Base-by-base conservation (phyloP, 805 yeast species). In the Komagataella phaffii region DNA sequence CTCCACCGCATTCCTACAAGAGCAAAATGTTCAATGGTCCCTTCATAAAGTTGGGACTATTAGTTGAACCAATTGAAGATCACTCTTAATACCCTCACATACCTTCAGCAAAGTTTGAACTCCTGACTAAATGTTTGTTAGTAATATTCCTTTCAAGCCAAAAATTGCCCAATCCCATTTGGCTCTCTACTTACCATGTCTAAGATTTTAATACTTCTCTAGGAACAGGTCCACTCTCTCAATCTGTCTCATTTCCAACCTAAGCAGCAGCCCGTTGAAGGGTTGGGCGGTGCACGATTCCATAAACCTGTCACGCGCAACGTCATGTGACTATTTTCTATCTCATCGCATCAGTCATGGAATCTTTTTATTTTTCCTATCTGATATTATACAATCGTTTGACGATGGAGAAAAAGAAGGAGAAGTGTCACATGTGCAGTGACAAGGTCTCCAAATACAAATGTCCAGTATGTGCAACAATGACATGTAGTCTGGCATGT, bases 391-490 rank as follows among this genome's bases (percentile, higher is more conserved):
- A 14, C 8, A 30, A 5, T 10, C n/a, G 14, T 10, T 30, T 30
- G 40, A 14, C 40, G 14, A 30, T 30, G 40, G 40, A 30, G 14
- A 30, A 30, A 30, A 30, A 30, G 40, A 30, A 30, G 14, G 40
- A 30, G 45, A 49, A 46, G n/a, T 81, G 85, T 57, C 70, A 65
- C 52, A 66, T 78, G 17, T 81, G 86, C 56, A 61, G 64, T 8
- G 58, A 58, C 17, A 59, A 67, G 3, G 62, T 57, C 23, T 69
- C 72, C 52, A 85, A 82, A 59, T 90, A 90, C 62, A 80, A 74
- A 12, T 90, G 97, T 63, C 96, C 96, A 0, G 82, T 83, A 17
- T 90, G 97, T 61, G 66, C 68, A 5, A 63, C 69, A 3, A 72
- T 67, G 52, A 84, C 91, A 0, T 90, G 97, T 62, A 79, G 85